Base-by-base conservation (phyloP, 768 basidiomycete species). In the Pulveroboletus frians region DNA sequence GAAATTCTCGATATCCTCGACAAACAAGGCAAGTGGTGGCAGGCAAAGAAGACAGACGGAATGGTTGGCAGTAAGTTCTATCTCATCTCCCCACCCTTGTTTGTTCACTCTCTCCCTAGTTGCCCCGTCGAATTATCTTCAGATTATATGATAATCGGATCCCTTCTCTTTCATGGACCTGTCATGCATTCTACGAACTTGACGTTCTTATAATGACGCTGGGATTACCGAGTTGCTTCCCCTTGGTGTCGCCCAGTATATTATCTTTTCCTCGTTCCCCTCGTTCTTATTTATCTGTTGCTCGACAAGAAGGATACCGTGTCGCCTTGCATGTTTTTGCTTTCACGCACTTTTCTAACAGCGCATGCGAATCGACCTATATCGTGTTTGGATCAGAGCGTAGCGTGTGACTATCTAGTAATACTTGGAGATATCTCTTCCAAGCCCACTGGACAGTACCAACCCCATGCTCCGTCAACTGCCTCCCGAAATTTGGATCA, bases 1-100 rank as follows among this genome's bases (percentile, higher is more conserved):
- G 95, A 97, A 62, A 74, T 92, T 35, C 79, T 98, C 54, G 92
- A 96, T 54, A 87, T 98, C 47, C 67, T 93, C 49, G 94, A 98
- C 70, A 92, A 91, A 69, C 82, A 89, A 60, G 89, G 89, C 43
- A 90, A 92, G 64, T 92, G 91, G 91, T 93, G 91, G 91, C 89
- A 90, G 61, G 87, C 89, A 31, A 83, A 71, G 62, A 92, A 87
- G 69, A 58, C 75, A 15, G 91, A 93, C 64, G 91, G 88, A 45
- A 64, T 73, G 38, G 62, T 80, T 56, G 88, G 88, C 73, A 91
- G 88, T 90, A 65, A 70, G 88, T 83, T 1, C 3, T 27, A 1
- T 46, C 32, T 13, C n/a, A 40, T 39, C 36, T 10, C 15, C 34
- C 32, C 14, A 17, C 15, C 7, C 39, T 26, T 45, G 17, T 43